phyloP scores from a whole-genome alignment of 352 stramenopile genomes.

The Pythium phragmiticola region DNA sequence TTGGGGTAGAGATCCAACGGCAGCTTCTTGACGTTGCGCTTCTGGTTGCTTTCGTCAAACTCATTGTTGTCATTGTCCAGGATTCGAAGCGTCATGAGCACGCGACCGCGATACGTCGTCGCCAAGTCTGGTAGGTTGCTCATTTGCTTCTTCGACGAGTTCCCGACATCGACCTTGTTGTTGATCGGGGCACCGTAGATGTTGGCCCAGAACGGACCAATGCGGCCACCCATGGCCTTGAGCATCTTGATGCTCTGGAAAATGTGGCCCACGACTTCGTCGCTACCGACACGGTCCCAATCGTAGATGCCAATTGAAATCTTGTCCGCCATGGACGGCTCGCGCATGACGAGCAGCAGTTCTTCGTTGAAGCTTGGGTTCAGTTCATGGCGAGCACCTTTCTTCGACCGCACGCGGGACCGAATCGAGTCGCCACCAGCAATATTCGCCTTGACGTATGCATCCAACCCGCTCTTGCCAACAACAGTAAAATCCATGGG shows the following conservation, averaged over 20 bases:
- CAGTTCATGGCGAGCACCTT: slow-evolving; percentile 64
- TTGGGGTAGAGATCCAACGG: slow-evolving; percentile 57
- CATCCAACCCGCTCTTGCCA: slow-evolving; percentile 63
- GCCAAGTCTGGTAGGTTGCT: slow-evolving; percentile 81
- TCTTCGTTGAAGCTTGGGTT: slow-evolving; percentile 80
- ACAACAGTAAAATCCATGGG: slow-evolving; percentile 74
- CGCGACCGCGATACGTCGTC: slow-evolving; percentile 78
- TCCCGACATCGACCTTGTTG: slow-evolving; percentile 54
- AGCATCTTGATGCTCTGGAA: slow-evolving; percentile 75
- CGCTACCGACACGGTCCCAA: slow-evolving; percentile 74
- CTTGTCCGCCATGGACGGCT: slow-evolving; percentile 77
- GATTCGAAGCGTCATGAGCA: slow-evolving; percentile 77
- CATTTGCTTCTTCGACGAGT: slow-evolving; percentile 76
- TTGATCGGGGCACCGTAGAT: slow-evolving; percentile 73
- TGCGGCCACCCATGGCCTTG: slow-evolving; percentile 55
- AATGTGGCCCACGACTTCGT: slow-evolving; percentile 72
- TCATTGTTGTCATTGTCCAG: slow-evolving; percentile 65
- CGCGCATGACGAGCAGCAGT: slow-evolving; percentile 70
- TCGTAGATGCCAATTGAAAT: slow-evolving; percentile 72
- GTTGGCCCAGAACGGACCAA: slow-evolving; percentile 71
- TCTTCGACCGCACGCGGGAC: slow-evolving; percentile 76
- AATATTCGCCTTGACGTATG: slow-evolving; percentile 64
- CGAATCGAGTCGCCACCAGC: slow-evolving; percentile 58
- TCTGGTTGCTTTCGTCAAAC: slow-evolving; percentile 83
- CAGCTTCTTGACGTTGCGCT: slow-evolving; percentile 76